Conservation (phyloP, 2,329 filamentous ascomycete genomes). For the Fusarium drepaniforme region DNA sequence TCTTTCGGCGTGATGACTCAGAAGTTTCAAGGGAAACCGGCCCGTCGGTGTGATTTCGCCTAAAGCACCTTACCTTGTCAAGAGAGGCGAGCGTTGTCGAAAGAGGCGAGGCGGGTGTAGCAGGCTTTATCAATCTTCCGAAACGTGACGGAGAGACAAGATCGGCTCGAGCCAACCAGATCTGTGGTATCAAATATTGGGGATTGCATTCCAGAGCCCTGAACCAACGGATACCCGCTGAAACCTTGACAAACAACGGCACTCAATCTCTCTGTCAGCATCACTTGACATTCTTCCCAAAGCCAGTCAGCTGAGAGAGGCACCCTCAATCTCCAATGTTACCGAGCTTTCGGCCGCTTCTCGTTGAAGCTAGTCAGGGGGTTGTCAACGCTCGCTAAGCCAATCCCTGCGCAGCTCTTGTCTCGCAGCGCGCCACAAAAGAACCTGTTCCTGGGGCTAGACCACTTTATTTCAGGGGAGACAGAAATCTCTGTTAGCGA, state of each 20-base stretch:
- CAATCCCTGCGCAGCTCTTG: constrained; percentile 10
- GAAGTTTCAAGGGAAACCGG: background rate
- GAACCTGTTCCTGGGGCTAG: constrained; percentile 13
- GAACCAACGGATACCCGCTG: background rate
- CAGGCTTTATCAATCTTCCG: background rate
- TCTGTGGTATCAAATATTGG: background rate
- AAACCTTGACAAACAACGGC: background rate
- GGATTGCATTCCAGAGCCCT: background rate
- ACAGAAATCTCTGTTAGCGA: constrained; percentile 13
- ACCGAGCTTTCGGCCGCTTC: constrained; percentile 16
- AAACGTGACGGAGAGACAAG: background rate
- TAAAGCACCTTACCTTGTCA: background rate
- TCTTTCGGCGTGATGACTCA: background rate
- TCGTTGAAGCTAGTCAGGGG: constrained; percentile 27
- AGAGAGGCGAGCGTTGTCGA: too few relatives aligned
- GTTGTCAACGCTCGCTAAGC: constrained; percentile 1
- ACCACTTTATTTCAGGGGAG: background rate
- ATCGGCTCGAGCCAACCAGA: background rate
- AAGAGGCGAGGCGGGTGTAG: background rate
- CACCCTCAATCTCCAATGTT: constrained; percentile 3
- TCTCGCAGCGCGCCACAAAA: constrained; percentile 25
- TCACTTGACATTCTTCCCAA: background rate
- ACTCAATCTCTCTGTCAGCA: background rate
- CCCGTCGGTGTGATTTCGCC: background rate
- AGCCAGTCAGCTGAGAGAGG: constrained; percentile 5